Conservation (phyloP, 2,329 filamentous ascomycete genomes). For the Beauveria sp. region DNA sequence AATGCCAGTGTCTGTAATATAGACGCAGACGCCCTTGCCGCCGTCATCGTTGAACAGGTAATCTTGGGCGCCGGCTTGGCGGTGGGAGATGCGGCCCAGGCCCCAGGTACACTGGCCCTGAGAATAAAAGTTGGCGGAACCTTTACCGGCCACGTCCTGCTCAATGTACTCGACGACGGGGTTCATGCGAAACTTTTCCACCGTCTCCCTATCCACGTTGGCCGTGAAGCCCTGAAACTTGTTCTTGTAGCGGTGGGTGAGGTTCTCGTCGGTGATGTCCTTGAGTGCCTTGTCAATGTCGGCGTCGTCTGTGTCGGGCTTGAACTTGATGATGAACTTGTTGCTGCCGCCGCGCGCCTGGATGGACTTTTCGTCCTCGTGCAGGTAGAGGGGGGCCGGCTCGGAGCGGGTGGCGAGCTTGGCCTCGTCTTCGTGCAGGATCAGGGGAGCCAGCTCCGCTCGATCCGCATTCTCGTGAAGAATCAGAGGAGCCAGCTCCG, state of each 20-base stretch:
- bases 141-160: not conserved
- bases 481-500: not conserved
- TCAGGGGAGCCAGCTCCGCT: not conserved
- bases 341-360: not conserved
- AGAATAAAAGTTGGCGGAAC: slow-evolving; percentile 2
- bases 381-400: slow-evolving; percentile 4
- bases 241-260: slow-evolving; percentile 2
- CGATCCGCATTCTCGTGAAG: not conserved
- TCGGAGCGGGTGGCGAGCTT: not conserved
- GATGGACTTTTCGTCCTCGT: not conserved
- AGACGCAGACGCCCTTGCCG: slow-evolving; percentile 28
- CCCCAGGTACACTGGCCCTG: slow-evolving; percentile 19
- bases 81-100: slow-evolving; percentile 15
- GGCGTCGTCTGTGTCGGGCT: not conserved
- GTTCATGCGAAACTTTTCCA: slow-evolving; percentile 3
- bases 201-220: not conserved
- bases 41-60: slow-evolving; percentile 25
- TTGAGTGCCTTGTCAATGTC: not conserved
- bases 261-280: not conserved
- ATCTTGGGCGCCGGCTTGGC: slow-evolving; percentile 11
- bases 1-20: slow-evolving; percentile 34
- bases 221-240: slow-evolving; percentile 5
- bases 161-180: slow-evolving; percentile 11
- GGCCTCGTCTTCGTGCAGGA: not conserved
- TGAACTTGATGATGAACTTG: slow-evolving; percentile 12